Evolutionary conservation across 202 grass and related monocot genomes (phyloP).

Genomic region (Zizania palustris): DNA sequence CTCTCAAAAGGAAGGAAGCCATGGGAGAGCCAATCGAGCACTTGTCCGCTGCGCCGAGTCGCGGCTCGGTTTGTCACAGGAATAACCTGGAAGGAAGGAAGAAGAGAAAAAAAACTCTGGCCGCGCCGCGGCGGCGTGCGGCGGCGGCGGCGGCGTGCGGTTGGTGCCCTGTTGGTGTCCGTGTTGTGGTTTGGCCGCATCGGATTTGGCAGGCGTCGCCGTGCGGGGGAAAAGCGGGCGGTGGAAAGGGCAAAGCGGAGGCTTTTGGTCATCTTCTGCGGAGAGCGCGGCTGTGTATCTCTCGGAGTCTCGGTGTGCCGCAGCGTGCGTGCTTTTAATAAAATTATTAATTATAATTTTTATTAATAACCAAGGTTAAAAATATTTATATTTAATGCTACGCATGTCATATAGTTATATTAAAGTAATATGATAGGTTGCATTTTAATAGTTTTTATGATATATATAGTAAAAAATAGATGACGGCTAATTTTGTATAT

Average conservation of each 20-base stretch:
- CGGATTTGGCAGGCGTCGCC: slow-evolving; percentile 31
- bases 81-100: slow-evolving; percentile 58
- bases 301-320: no score
- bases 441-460: no score
- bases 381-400: no score
- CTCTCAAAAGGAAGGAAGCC: slow-evolving; percentile 65
- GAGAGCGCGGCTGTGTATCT: background rate
- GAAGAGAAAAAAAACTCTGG: no score
- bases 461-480: no score
- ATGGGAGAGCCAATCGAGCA: slow-evolving; percentile 39
- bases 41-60: slow-evolving; percentile 66
- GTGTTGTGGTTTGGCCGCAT: background rate
- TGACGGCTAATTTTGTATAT: no score
- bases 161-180: slow-evolving; percentile 1
- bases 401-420: no score
- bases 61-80: slow-evolving; percentile 63
- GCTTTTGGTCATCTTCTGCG: slow-evolving; percentile 32
- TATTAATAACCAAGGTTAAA: no score
- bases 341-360: no score
- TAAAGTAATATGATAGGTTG: no score
- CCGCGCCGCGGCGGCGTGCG: background rate
- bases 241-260: background rate
- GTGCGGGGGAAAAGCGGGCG: slow-evolving; percentile 26
- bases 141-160: slow-evolving; percentile 25
- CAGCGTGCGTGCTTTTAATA: no score